Evolutionary conservation across 2,329 filamentous ascomycete genomes (phyloP).

Genomic region (Didymella arachidicola): DNA sequence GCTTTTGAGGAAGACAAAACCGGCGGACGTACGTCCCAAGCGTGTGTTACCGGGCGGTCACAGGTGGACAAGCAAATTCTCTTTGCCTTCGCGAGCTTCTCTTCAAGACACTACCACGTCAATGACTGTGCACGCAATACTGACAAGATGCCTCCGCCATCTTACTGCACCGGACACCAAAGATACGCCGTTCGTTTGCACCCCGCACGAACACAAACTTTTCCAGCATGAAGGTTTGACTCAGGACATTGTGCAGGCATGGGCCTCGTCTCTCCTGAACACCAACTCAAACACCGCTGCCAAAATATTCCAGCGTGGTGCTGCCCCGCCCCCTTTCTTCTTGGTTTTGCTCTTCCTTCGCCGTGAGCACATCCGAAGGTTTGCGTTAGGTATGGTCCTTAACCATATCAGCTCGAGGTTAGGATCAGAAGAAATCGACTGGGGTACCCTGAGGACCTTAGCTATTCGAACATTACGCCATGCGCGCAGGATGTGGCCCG

Average conservation of each 20-base stretch:
- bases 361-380: slow-evolving; percentile 34
- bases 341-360: slow-evolving; percentile 44
- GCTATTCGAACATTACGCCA: slow-evolving; percentile 41
- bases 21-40: slow-evolving; percentile 25
- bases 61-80: not conserved
- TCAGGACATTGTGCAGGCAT: slow-evolving; percentile 28
- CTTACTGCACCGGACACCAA: slow-evolving; percentile 13
- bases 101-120: slow-evolving; percentile 10
- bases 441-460: slow-evolving; percentile 37
- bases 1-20: slow-evolving; percentile 19
- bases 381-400: slow-evolving; percentile 36
- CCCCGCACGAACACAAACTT: slow-evolving; percentile 27
- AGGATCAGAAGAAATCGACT: slow-evolving; percentile 26
- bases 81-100: not conserved
- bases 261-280: slow-evolving; percentile 35
- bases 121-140: slow-evolving; percentile 35
- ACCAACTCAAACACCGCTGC: slow-evolving; percentile 29
- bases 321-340: slow-evolving; percentile 38
- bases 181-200: slow-evolving; percentile 26
- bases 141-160: slow-evolving; percentile 37
- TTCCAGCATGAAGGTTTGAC: slow-evolving; percentile 32
- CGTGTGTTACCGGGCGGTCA: slow-evolving; percentile 7
- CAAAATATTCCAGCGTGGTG: slow-evolving; percentile 26
- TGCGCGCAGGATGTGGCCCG: slow-evolving; percentile 41
- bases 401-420: slow-evolving; percentile 34